These are phyloP conservation scores for Sphaerosporella brunnea DNA, from an alignment of 495 filamentous ascomycete species.

Conservation along the genomic window DNA sequence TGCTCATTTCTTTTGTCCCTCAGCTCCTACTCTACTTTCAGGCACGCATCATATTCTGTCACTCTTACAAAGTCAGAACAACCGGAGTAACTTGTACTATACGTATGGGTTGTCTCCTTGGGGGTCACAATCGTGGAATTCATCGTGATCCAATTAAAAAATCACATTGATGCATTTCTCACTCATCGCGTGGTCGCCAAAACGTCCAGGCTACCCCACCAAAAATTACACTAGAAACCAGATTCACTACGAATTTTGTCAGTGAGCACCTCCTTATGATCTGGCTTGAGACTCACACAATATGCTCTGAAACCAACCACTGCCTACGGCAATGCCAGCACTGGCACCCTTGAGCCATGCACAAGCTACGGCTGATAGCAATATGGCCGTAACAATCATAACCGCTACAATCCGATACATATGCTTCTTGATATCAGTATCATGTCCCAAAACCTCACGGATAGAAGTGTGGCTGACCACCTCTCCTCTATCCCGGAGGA, in stretches of 20 bases:
- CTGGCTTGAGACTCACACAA: not conserved
- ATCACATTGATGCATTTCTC: too few species aligned
- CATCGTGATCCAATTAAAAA: too few species aligned
- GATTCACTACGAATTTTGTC: not conserved
- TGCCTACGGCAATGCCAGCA: not conserved
- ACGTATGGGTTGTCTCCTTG: too few species aligned
- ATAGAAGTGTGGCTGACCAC: not conserved
- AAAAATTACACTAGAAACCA: constrained; percentile 1
- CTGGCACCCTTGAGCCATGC: not conserved
- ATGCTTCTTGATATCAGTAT: not conserved
- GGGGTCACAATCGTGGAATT: too few species aligned
- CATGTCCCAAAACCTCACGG: not conserved
- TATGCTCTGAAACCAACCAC: not conserved
- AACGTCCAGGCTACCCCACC: constrained; percentile 1
- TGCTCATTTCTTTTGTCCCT: too few species aligned
- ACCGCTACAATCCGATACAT: not conserved
- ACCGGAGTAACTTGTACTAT: too few species aligned
- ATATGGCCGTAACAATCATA: not conserved
- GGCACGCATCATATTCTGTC: too few species aligned
- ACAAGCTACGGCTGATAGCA: not conserved
- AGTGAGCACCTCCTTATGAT: not conserved
- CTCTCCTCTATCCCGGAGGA: not conserved
- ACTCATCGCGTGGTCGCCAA: constrained; percentile 5
- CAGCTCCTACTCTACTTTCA: too few species aligned
- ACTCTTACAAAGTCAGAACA: too few species aligned